Evolutionary conservation across 2,329 filamentous ascomycete species (phyloP).

Genomic region (Dactylellina drechsleri): DNA sequence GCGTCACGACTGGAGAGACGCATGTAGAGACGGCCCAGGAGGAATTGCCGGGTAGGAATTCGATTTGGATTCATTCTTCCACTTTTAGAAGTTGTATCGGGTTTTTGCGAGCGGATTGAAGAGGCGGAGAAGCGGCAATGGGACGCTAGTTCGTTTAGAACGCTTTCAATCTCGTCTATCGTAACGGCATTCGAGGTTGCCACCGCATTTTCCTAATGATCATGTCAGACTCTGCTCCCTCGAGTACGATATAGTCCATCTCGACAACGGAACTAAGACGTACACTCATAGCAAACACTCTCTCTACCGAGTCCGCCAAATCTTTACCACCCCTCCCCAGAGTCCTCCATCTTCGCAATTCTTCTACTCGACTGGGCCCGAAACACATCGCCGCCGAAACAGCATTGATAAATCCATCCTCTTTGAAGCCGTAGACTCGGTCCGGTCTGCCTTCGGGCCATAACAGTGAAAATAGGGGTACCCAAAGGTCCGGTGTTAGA

Average conservation of each 20-base stretch:
- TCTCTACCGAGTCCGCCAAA: constrained; percentile 55
- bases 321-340: constrained; percentile 55
- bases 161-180: constrained; percentile 56
- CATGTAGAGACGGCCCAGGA: constrained; percentile 54
- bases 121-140: constrained; percentile 56
- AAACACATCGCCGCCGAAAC: constrained; percentile 55
- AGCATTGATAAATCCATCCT: constrained; percentile 55
- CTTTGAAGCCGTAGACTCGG: constrained; percentile 56
- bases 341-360: constrained; percentile 54
- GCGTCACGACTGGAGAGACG: constrained; percentile 56
- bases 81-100: not conserved
- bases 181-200: constrained; percentile 44
- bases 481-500: constrained; percentile 48
- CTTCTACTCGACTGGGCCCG: constrained; percentile 50
- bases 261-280: constrained; percentile 9
- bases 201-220: constrained; percentile 48
- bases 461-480: constrained; percentile 56
- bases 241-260: not conserved
- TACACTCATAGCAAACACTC: constrained; percentile 55
- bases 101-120: constrained; percentile 19
- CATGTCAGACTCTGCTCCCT: not conserved
- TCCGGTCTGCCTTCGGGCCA: constrained; percentile 56
- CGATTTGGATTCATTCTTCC: not conserved
- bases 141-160: constrained; percentile 56
- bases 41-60: constrained; percentile 32